A percentile compares a stretch with the other conserved stretches of the same genome.
Conservation (phyloP, 169 alveolate genomes). For the Plasmodium inui region DNA sequence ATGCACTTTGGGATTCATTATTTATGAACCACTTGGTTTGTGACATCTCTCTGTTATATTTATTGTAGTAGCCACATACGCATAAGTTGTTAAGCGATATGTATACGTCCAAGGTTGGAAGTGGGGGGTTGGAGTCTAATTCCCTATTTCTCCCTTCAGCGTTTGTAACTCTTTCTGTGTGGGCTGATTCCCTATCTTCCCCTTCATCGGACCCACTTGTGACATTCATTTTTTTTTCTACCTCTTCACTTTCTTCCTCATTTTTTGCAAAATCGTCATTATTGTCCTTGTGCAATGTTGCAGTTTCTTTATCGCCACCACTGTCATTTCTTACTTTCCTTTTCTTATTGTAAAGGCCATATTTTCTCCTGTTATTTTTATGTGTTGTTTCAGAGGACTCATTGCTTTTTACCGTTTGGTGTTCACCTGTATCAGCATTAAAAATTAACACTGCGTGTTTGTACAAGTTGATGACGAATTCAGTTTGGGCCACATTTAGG, state of each 20-base stretch:
- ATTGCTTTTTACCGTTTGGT: background rate
- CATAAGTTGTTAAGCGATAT: conserved; percentile 64
- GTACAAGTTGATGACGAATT: conserved; percentile 21
- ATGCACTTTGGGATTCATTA: conserved; percentile 4
- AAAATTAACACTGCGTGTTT: conserved; percentile 27
- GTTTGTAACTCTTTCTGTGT: background rate
- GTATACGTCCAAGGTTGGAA: conserved; percentile 15
- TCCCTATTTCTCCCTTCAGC: background rate
- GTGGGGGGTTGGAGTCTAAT: background rate
- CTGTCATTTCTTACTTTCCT: background rate
- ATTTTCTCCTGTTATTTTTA: conserved; percentile 2
- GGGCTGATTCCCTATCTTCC: background rate
- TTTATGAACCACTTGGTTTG: conserved; percentile 72
- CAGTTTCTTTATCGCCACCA: background rate
- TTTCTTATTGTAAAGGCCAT: background rate
- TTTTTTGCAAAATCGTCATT: background rate
- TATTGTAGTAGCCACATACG: conserved; percentile 70
- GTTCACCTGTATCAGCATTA: background rate
- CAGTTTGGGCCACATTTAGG: background rate
- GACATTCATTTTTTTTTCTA: background rate
- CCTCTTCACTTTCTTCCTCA: background rate
- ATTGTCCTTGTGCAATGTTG: background rate
- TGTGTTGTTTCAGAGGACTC: background rate
- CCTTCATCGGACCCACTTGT: background rate
- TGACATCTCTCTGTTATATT: conserved; percentile 64